Conservation (phyloP, 305 asterid genomes). For the Striga hermonthica region DNA sequence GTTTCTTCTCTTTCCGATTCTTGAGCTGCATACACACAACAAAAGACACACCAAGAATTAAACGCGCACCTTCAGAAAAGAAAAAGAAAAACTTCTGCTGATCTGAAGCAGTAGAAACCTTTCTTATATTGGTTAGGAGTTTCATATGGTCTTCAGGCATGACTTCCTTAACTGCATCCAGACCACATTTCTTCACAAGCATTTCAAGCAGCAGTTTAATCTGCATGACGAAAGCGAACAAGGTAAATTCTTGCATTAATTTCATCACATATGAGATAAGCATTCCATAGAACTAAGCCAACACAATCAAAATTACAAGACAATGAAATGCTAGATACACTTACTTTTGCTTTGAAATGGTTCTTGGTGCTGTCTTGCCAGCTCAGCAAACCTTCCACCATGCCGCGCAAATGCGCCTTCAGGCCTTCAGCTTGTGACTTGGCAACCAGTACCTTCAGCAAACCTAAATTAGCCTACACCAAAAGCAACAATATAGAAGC, state of each 20-base stretch:
- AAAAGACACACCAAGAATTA: background rate
- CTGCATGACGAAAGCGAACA: conserved; percentile 38
- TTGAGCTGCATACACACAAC: conserved; percentile 54
- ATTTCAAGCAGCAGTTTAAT: conserved; percentile 83
- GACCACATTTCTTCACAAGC: conserved; percentile 94
- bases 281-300: conserved; percentile 3
- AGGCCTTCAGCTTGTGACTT: conserved; percentile 74
- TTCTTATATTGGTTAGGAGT: conserved; percentile 88
- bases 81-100: background rate
- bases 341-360: conserved; percentile 91
- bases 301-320: conserved; percentile 11
- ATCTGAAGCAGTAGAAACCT: conserved; percentile 46
- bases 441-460: conserved; percentile 87
- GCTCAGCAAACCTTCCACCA: conserved; percentile 76
- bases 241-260: background rate
- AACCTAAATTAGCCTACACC: conserved; percentile 82
- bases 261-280: conserved; percentile 13
- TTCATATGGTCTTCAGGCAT: conserved; percentile 96
- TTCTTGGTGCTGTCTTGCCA: conserved; percentile 78
- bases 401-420: conserved; percentile 61
- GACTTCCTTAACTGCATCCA: conserved; percentile 83
- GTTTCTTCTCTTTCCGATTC: conserved; percentile 70
- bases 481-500: conserved; percentile 25
- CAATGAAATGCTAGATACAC: conserved; percentile 25
- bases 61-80: background rate